phyloP scores from a whole-genome alignment of 495 filamentous ascomycete genomes.

The Talaromyces trachyspermus region DNA sequence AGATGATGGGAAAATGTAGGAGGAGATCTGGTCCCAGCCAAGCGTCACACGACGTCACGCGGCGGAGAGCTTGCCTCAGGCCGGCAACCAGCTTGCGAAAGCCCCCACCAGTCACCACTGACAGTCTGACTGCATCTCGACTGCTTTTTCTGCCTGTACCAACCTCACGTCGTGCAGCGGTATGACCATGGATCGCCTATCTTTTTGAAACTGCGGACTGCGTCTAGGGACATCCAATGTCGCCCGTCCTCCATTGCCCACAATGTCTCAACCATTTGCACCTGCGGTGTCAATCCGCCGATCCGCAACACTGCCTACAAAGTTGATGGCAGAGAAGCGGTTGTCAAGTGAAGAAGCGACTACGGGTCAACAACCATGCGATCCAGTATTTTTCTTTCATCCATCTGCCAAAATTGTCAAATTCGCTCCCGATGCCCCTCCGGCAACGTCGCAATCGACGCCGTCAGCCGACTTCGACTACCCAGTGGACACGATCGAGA shows the following conservation, averaged over 20 bases:
- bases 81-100: no score
- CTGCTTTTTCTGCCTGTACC: not conserved
- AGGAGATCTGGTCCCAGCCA: no score
- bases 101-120: no score
- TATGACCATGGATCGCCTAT: no score
- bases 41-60: no score
- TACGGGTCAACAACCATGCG: constrained; percentile 23
- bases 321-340: constrained; percentile 27
- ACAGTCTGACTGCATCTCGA: no score
- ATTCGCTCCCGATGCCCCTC: constrained; percentile 44
- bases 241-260: not conserved
- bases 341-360: not conserved
- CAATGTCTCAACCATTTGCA: not conserved
- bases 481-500: constrained; percentile 38
- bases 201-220: no score
- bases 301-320: constrained; percentile 52
- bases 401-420: constrained; percentile 58
- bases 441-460: constrained; percentile 33
- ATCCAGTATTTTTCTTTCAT: constrained; percentile 66
- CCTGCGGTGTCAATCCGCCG: constrained; percentile 38
- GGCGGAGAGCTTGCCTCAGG: no score
- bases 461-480: constrained; percentile 39
- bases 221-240: not conserved
- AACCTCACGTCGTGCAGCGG: no score
- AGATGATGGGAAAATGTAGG: no score